Conservation (phyloP, 2,329 filamentous ascomycete genomes). For the Penicillium decumbens region DNA sequence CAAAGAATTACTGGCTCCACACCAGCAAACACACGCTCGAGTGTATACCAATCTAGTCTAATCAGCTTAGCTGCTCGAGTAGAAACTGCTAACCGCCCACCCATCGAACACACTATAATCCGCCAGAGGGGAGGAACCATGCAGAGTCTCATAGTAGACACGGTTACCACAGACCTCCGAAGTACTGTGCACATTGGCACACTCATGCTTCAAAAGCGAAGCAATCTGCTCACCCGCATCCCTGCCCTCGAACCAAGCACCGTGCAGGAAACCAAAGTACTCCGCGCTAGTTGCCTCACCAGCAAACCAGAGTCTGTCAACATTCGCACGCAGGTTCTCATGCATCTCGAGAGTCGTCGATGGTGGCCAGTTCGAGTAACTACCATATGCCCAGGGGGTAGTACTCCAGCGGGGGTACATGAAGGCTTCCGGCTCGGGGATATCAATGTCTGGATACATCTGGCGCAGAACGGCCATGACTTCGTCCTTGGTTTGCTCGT, state of each 20-base stretch:
- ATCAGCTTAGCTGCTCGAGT: conserved; percentile 10
- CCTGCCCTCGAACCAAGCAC: conserved; percentile 55
- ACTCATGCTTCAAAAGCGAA: conserved; percentile 6
- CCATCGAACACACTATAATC: conserved; percentile 22
- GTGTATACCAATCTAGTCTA: not conserved
- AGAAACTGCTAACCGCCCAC: conserved; percentile 19
- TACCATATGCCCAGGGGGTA: conserved; percentile 53
- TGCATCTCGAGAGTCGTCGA: conserved; percentile 61
- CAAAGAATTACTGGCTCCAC: not conserved
- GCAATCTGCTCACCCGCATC: conserved; percentile 41
- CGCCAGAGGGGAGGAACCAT: conserved; percentile 16
- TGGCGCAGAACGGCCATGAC: conserved; percentile 54
- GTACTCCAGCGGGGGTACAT: conserved; percentile 58
- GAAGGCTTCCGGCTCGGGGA: conserved; percentile 60
- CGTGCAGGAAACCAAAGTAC: conserved; percentile 64
- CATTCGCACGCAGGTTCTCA: conserved; percentile 63
- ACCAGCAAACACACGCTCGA: not conserved
- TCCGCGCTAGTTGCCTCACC: conserved; percentile 59
- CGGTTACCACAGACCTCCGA: conserved; percentile 13
- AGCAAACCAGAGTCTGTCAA: conserved; percentile 59
- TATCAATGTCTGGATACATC: conserved; percentile 56
- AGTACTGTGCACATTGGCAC: conserved; percentile 6
- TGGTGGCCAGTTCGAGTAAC: conserved; percentile 64
- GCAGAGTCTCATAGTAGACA: conserved; percentile 9
- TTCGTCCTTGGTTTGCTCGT: conserved; percentile 55